A percentile compares a stretch with the other conserved stretches of the same genome.
phyloP scores from a whole-genome alignment of 2,329 filamentous ascomycete genomes.

The Penicillium corylophilum region DNA sequence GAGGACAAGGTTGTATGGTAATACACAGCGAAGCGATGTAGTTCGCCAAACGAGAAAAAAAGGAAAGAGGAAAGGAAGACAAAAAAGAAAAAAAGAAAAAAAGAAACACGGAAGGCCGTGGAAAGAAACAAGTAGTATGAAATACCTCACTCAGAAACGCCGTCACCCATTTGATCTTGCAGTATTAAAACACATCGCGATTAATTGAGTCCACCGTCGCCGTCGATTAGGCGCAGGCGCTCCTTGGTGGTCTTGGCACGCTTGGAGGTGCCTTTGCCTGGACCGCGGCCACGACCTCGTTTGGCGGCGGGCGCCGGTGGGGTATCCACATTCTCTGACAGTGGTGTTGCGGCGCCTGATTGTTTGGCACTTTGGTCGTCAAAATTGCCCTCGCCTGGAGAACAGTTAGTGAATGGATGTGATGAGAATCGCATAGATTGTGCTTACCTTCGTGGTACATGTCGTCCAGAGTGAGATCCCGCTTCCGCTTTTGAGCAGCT shows the following conservation, averaged over 20 bases:
- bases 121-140: conserved; percentile 2
- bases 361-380: conserved; percentile 79
- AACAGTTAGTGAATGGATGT: conserved; percentile 6
- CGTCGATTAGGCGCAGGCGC: conserved; percentile 46
- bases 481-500: conserved; percentile 57
- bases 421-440: not conserved
- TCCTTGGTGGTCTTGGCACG: conserved; percentile 61
- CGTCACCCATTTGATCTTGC: conserved; percentile 18
- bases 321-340: conserved; percentile 53
- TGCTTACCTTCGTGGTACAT: conserved; percentile 98
- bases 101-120: not conserved
- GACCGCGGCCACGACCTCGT: conserved; percentile 59
- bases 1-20: conserved; percentile 23
- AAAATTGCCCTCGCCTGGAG: conserved; percentile 90
- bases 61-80: no score
- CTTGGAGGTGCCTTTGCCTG: conserved; percentile 57
- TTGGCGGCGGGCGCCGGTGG: conserved; percentile 46
- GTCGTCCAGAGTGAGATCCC: conserved; percentile 74
- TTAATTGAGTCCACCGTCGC: conserved; percentile 40
- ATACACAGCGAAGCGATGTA: conserved; percentile 22
- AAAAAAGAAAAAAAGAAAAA: conserved; percentile 12
- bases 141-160: conserved; percentile 16
- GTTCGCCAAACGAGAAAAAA: conserved; percentile 14
- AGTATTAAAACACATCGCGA: conserved; percentile 13
- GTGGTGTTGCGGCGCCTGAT: conserved; percentile 81